Evolutionary conservation across 2,329 filamentous ascomycete genomes (phyloP), one percentile per base, ranked within the genome.

Genomic region (Cytospora schulzeri): DNA sequence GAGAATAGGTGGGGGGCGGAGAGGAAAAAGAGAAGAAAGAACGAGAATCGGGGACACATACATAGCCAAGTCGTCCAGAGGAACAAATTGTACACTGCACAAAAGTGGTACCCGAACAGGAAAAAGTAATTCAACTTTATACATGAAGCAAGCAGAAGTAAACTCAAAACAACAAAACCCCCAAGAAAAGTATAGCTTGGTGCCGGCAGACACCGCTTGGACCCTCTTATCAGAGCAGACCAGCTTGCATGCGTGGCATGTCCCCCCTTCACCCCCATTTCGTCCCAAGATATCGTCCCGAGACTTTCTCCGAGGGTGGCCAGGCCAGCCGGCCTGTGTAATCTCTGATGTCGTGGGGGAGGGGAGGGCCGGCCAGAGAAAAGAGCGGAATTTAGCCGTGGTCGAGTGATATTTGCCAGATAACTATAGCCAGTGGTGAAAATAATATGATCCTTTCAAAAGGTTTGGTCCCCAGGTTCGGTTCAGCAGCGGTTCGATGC

Each of bases 131-230:
- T n/a, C 24, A 57, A 57, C 29, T 63, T 66, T 66, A 24, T 66
- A 63, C 57, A 54, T 57, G 64, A 66, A 66, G 50, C 57, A 41
- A 58, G 50, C 56, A 57, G 51, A 41, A 59, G 51, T 24, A 57
- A 29, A 45, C 29, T 33, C 60, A 63, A 58, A 45, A 48, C 54
- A 41, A 24, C 50, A 38, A 55, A n/a, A 29, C 35, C 54, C 52
- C 29, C 56, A 24, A 24, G 52, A 59, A 29, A 51, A 38, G n/a
- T 52, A 52, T 28, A 35, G 45, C n/a, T 35, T 48, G 5, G 45
- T 48, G 8, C 45, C 45, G 6, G 45, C n/a, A 22, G 29, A 50
- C 28, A 31, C 41, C 51, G 56, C 12, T 50, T 17, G 59, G 29
- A 28, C 29, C 31, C 57, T 33, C 38, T 55, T 51, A 35, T 58